These are phyloP conservation scores for Pichia manshurica DNA, from an alignment of 805 yeast species.

Conservation along the genomic window DNA sequence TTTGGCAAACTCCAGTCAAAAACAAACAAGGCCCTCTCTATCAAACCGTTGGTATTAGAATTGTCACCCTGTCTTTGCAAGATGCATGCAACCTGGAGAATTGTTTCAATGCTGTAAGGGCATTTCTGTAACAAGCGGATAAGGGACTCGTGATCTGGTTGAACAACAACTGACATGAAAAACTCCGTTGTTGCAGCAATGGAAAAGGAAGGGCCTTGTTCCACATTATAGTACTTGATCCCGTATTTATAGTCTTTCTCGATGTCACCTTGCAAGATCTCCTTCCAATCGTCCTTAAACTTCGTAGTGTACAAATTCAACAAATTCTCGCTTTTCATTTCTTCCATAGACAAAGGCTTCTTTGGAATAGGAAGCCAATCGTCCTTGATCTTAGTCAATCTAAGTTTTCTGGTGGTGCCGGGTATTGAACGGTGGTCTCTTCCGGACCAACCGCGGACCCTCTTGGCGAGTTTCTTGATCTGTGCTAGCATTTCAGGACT, in stretches of 20 bases:
- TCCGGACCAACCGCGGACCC: constrained; percentile 84
- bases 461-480: constrained; percentile 48
- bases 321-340: constrained; percentile 37
- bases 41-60: constrained; percentile 62
- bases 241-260: constrained; percentile 36
- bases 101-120: constrained; percentile 74
- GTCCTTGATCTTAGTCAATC: constrained; percentile 66
- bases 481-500: constrained; percentile 65
- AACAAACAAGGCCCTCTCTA: constrained; percentile 73
- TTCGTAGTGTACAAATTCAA: constrained; percentile 30
- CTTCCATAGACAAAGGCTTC: constrained; percentile 58
- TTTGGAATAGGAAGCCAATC: constrained; percentile 72
- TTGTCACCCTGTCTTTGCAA: constrained; percentile 72
- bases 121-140: constrained; percentile 49
- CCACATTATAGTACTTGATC: constrained; percentile 52
- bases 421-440: constrained; percentile 69
- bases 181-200: constrained; percentile 37
- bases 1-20: constrained; percentile 70
- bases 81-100: constrained; percentile 74
- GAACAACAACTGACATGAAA: constrained; percentile 57
- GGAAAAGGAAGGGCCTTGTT: constrained; percentile 25
- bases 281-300: constrained; percentile 41
- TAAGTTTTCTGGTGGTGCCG: constrained; percentile 61
- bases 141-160: constrained; percentile 76
- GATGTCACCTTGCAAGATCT: constrained; percentile 40